These are phyloP conservation scores for Kodamaea lidongshanica DNA, from an alignment of 805 yeast species.

Conservation along the genomic window DNA sequence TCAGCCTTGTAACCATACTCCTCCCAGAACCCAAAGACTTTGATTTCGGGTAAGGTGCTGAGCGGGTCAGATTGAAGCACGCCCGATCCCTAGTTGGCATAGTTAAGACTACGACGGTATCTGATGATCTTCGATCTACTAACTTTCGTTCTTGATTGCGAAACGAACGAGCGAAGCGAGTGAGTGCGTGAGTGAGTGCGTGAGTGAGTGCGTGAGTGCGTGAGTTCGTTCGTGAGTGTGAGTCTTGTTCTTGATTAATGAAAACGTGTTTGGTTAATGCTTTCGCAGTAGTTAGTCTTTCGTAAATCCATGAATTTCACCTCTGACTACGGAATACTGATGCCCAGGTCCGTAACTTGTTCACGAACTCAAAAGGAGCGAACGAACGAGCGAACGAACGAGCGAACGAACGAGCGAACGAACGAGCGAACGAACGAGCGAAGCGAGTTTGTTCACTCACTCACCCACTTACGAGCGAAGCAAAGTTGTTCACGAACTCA, in stretches of 20 bases:
- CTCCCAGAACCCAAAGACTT: slow-evolving; percentile 42
- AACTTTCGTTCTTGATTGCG: slow-evolving; percentile 44
- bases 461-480: too few species aligned
- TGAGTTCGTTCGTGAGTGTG: too few species aligned
- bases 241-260: too few species aligned
- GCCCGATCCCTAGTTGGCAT: slow-evolving; percentile 44
- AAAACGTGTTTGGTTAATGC: slow-evolving; percentile 45
- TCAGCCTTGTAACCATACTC: slow-evolving; percentile 35
- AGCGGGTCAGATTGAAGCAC: slow-evolving; percentile 33
- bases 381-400: too few species aligned
- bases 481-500: too few species aligned
- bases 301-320: slow-evolving; percentile 42
- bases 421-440: too few species aligned
- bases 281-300: slow-evolving; percentile 44
- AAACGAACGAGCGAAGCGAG: too few species aligned
- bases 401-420: too few species aligned
- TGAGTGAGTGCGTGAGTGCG: too few species aligned
- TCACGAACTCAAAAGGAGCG: too few species aligned
- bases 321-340: slow-evolving; percentile 41
- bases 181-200: too few species aligned
- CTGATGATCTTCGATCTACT: slow-evolving; percentile 45
- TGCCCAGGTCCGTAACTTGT: slow-evolving; percentile 30
- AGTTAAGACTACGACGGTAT: slow-evolving; percentile 40
- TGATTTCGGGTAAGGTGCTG: slow-evolving; percentile 41
- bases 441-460: too few species aligned